Conservation (phyloP, 2,329 filamentous ascomycete species). For the Pseudogymnoascus sp. region DNA sequence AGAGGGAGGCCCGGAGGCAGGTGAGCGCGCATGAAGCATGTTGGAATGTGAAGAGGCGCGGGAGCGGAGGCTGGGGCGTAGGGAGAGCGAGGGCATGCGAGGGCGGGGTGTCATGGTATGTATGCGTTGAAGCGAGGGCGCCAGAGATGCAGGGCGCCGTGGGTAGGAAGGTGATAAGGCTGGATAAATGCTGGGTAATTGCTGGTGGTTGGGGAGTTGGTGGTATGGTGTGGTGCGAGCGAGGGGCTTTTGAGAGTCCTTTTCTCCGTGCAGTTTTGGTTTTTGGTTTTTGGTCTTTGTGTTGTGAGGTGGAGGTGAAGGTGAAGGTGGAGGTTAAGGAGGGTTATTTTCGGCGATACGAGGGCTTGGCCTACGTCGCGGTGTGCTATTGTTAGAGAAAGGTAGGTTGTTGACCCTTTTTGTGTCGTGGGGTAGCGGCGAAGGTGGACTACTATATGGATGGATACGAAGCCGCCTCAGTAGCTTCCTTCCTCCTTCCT, state of each 20-base stretch:
- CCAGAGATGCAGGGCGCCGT: not conserved
- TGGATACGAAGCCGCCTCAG: not conserved
- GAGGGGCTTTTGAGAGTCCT: not conserved
- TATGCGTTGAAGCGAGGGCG: not conserved
- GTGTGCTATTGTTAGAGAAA: not conserved
- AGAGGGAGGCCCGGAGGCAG: not conserved
- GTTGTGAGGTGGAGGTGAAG: not conserved
- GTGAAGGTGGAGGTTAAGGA: not conserved
- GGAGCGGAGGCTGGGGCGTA: not conserved
- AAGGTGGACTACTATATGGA: not conserved
- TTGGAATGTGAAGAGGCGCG: not conserved
- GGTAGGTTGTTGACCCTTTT: not conserved
- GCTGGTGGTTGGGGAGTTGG: not conserved
- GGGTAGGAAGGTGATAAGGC: not conserved
- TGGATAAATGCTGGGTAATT: not conserved
- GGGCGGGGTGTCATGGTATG: slow-evolving; percentile 1
- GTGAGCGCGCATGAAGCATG: not conserved
- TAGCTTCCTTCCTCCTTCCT: not conserved
- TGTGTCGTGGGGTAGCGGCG: not conserved
- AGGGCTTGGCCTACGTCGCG: not conserved
- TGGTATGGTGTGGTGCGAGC: not conserved
- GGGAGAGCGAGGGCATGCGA: not conserved
- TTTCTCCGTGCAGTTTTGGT: not conserved
- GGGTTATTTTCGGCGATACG: not conserved
- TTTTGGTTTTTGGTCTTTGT: too few relatives aligned